phyloP scores from a whole-genome alignment of 2,329 filamentous ascomycete species.

The Aspergillus sojae region DNA sequence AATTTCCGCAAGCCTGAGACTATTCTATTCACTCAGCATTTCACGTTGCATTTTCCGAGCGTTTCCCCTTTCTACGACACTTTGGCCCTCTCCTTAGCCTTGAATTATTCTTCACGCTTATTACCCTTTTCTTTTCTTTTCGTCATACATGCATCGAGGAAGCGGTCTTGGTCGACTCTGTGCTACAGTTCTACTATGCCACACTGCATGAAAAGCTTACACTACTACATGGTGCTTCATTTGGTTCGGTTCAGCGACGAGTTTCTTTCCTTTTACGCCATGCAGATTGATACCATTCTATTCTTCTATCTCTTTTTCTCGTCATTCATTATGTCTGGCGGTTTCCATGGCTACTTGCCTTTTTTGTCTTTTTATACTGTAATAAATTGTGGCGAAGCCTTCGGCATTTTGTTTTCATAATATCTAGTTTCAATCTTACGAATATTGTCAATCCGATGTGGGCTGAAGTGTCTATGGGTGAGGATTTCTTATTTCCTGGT shows the following conservation, averaged over 20 bases:
- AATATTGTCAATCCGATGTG: background rate
- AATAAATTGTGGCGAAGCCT: background rate
- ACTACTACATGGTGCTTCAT: constrained; percentile 21
- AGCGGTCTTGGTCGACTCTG: constrained; percentile 16
- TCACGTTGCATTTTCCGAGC: constrained; percentile 31
- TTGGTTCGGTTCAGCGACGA: constrained; percentile 30
- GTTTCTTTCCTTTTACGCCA: constrained; percentile 24
- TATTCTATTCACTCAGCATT: constrained; percentile 25
- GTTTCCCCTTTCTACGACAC: constrained; percentile 17
- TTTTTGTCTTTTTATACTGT: background rate
- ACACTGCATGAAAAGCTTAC: constrained; percentile 19
- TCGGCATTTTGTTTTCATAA: background rate
- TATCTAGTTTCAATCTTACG: background rate
- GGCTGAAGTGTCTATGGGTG: background rate
- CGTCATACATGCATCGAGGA: constrained; percentile 24
- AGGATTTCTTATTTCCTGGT: background rate
- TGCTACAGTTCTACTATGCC: constrained; percentile 6
- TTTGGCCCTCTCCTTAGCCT: constrained; percentile 11
- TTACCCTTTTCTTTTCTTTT: constrained; percentile 7
- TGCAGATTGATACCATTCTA: constrained; percentile 40
- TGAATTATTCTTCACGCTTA: constrained; percentile 7
- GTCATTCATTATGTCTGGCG: background rate
- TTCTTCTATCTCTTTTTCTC: constrained; percentile 3
- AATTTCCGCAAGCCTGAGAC: constrained; percentile 21
- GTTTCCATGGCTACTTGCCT: background rate